These are phyloP conservation scores for Fusarium lateritium DNA, from an alignment of 2,329 filamentous ascomycete species.

Conservation along the genomic window DNA sequence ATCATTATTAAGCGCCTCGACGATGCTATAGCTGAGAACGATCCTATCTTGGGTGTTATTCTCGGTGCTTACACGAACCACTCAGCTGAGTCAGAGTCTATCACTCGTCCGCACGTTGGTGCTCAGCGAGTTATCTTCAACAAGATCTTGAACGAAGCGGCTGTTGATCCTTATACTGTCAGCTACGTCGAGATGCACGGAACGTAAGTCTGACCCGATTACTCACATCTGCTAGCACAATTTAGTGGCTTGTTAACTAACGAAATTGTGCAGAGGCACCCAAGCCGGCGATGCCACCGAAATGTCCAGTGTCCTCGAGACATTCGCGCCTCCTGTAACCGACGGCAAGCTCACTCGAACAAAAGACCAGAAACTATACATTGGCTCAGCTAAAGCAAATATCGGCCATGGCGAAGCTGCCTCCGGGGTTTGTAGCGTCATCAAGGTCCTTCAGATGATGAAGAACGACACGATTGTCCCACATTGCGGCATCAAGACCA, in stretches of 20 bases:
- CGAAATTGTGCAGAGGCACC: conserved; percentile 73
- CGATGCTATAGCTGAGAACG: conserved; percentile 68
- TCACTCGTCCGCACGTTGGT: conserved; percentile 78
- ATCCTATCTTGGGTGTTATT: conserved; percentile 76
- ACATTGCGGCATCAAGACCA: conserved; percentile 67
- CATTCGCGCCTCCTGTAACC: conserved; percentile 59
- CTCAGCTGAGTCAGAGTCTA: conserved; percentile 77
- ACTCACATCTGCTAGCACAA: fast-evolving
- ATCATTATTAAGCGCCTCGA: conserved; percentile 66
- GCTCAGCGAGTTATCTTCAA: conserved; percentile 74
- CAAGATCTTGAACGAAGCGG: conserved; percentile 78
- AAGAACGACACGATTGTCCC: conserved; percentile 64
- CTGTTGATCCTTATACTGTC: conserved; percentile 81
- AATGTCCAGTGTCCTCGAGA: conserved; percentile 80
- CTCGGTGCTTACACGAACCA: conserved; percentile 78
- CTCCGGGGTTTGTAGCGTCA: conserved; percentile 66
- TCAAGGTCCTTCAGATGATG: conserved; percentile 70
- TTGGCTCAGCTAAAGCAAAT: conserved; percentile 77
- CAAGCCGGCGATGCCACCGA: conserved; percentile 89
- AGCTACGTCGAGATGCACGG: conserved; percentile 94
- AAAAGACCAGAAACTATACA: conserved; percentile 58
- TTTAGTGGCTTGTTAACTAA: no score
- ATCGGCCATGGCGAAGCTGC: conserved; percentile 76
- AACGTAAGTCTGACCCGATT: conserved; percentile 20
- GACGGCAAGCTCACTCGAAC: neutral